Conservation (phyloP, 257 asterid genomes). For the Oldenlandia corymbosa region DNA sequence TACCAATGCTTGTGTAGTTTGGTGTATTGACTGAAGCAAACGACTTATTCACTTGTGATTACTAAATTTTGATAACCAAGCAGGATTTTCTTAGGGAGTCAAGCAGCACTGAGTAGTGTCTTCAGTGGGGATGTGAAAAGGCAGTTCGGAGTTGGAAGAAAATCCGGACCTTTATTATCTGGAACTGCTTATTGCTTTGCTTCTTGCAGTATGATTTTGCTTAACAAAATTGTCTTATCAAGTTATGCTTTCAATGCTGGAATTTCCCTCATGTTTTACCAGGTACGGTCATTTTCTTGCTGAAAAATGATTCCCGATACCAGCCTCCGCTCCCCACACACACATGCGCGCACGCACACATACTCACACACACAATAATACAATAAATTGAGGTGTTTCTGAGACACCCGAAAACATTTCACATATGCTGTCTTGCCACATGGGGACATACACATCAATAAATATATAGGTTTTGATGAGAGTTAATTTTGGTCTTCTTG, state of each 20-base stretch:
- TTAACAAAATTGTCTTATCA: constrained; percentile 45
- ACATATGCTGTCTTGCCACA: not conserved
- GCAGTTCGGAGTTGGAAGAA: constrained; percentile 27
- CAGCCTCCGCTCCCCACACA: too few species aligned
- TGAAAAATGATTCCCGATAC: not conserved
- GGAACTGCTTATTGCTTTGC: constrained; percentile 48
- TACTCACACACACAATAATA: too few species aligned
- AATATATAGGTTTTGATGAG: not conserved
- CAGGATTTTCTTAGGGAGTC: constrained; percentile 27
- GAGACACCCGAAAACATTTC: not conserved
- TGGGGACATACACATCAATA: not conserved
- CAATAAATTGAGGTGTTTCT: not conserved
- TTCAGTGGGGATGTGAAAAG: constrained; percentile 21
- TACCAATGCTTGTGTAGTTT: not conserved
- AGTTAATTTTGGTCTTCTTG: constrained; percentile 13
- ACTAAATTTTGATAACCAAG: not conserved
- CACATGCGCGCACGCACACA: too few species aligned
- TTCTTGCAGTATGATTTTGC: constrained; percentile 48
- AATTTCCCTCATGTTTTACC: constrained; percentile 44
- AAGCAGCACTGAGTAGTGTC: constrained; percentile 5
- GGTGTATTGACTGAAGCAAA: not conserved
- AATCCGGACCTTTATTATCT: constrained; percentile 33
- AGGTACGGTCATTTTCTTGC: constrained; percentile 21
- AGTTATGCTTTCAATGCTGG: constrained; percentile 44
- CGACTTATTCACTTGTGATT: not conserved